These are phyloP conservation scores for Thermoascus crustaceus DNA, from an alignment of 2,329 filamentous ascomycete genomes.

Conservation along the genomic window DNA sequence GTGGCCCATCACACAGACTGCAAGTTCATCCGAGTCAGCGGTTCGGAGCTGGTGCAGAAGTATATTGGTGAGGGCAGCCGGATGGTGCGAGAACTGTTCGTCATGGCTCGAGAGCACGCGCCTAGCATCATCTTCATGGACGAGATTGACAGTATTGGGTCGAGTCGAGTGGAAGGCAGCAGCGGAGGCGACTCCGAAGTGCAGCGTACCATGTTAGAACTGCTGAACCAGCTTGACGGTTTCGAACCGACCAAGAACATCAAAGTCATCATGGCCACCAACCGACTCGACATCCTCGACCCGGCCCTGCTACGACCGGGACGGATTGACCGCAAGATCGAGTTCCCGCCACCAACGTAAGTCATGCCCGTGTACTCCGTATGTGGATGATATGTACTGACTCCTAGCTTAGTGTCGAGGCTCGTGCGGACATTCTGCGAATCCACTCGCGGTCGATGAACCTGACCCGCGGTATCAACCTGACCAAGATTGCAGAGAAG, in stretches of 20 bases:
- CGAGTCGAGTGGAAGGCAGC: slow-evolving; percentile 89
- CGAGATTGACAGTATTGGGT: slow-evolving; percentile 98
- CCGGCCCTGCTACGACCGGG: slow-evolving; percentile 91
- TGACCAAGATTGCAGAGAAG: slow-evolving; percentile 98
- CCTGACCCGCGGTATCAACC: slow-evolving; percentile 89
- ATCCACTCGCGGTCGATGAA: slow-evolving; percentile 99
- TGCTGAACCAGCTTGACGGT: slow-evolving; percentile 95
- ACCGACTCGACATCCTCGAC: slow-evolving; percentile 93
- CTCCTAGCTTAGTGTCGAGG: slow-evolving; percentile 57
- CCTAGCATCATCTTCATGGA: slow-evolving; percentile 99
- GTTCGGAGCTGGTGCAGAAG: slow-evolving; percentile 94
- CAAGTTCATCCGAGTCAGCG: slow-evolving; percentile 96
- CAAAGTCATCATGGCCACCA: slow-evolving; percentile 99
- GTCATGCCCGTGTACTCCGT: slow-evolving; percentile 13
- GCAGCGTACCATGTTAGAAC: slow-evolving; percentile 95
- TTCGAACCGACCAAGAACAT: slow-evolving; percentile 99
- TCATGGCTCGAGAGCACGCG: slow-evolving; percentile 97
- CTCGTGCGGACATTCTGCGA: slow-evolving; percentile 90
- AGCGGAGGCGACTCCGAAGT: slow-evolving; percentile 96
- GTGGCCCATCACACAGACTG: slow-evolving; percentile 98
- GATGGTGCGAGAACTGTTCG: slow-evolving; percentile 98
- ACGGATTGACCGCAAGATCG: slow-evolving; percentile 96
- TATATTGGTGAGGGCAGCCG: slow-evolving; percentile 97
- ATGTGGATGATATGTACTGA: slow-evolving; percentile 11
- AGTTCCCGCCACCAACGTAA: slow-evolving; percentile 87